These are phyloP conservation scores for Alternaria conjuncta DNA, from an alignment of 2,329 filamentous ascomycete species.

Conservation along the genomic window DNA sequence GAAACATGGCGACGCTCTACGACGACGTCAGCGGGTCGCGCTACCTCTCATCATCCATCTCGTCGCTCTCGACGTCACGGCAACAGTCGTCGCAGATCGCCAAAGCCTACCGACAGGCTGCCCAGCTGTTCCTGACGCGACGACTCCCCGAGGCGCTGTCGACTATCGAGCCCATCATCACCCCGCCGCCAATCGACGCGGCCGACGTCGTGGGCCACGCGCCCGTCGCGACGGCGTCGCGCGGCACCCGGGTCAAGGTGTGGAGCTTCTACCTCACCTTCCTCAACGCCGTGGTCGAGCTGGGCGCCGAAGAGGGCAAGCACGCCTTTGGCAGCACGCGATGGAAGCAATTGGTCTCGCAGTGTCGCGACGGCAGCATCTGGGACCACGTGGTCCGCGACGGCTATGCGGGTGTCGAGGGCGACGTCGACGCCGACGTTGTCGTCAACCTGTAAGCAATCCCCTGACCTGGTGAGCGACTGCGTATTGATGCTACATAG, in stretches of 20 bases:
- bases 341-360: slow-evolving; percentile 81
- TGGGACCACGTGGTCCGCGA: slow-evolving; percentile 92
- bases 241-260: slow-evolving; percentile 87
- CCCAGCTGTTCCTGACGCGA: slow-evolving; percentile 92
- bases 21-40: slow-evolving; percentile 62
- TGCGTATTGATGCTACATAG: slow-evolving; percentile 53
- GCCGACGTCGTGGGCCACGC: slow-evolving; percentile 55
- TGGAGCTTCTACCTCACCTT: slow-evolving; percentile 97
- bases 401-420: slow-evolving; percentile 87
- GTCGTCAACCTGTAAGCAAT: slow-evolving; percentile 80
- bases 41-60: slow-evolving; percentile 70
- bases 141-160: slow-evolving; percentile 88
- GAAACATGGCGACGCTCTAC: slow-evolving; percentile 55
- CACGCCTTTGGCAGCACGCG: slow-evolving; percentile 82
- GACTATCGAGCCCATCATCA: slow-evolving; percentile 82
- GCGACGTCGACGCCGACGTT: slow-evolving; percentile 91
- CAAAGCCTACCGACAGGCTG: slow-evolving; percentile 92
- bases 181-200: slow-evolving; percentile 54
- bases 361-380: slow-evolving; percentile 86
- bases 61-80: slow-evolving; percentile 71
- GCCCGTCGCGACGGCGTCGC: slow-evolving; percentile 79
- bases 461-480: not conserved
- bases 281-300: slow-evolving; percentile 86
- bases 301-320: slow-evolving; percentile 90
- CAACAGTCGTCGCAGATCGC: slow-evolving; percentile 76